Evolutionary conservation across 345 rosid genomes (phyloP), one percentile per base, ranked within the genome.

Genomic region (Theobroma cacao): DNA sequence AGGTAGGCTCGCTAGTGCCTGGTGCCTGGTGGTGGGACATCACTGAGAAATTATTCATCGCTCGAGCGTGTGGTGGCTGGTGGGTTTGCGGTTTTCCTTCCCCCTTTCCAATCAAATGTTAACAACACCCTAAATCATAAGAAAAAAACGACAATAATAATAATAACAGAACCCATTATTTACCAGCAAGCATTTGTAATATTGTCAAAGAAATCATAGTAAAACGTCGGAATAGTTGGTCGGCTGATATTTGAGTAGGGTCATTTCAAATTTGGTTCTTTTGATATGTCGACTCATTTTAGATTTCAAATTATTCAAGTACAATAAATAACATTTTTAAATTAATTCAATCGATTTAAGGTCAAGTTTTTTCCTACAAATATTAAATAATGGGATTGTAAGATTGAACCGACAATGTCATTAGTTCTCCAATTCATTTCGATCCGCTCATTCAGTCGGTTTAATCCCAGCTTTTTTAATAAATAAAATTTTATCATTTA

Each of bases 11-110:
- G n/a, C n/a, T 26, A 0, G 36, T 0, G 53, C 38, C 10, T 15
- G 28, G n/a, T n/a, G n/a, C n/a, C n/a, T n/a, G 14, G 47, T 65
- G 48, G 28, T 65, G 72, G 72, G 40, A 28, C 73, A 68, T 68
- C 73, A 68, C 56, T 69, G 1, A 24, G 20, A 67, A 67, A 68
- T 68, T 24, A 43, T 47, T 30, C 20, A 69, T 28, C 74, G 30
- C 74, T 47, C 28, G 45, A 41, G 45, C 2, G 45, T 41, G 45
- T 47, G 52, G 5, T 47, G 52, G 52, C 50, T 45, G 15, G 15
- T 45, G 50, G 50, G 28, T n/a, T n/a, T n/a, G 28, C 28, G 2
- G 22, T 52, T 22, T 22, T 2, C 11, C 52, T 47, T 47, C 18
- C 18, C 17, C 60, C 9, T 55, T 13, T 47, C 52, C 52, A 3